These are phyloP conservation scores for Pseudocercospora musae DNA, from an alignment of 2,329 filamentous ascomycete genomes.

Conservation along the genomic window DNA sequence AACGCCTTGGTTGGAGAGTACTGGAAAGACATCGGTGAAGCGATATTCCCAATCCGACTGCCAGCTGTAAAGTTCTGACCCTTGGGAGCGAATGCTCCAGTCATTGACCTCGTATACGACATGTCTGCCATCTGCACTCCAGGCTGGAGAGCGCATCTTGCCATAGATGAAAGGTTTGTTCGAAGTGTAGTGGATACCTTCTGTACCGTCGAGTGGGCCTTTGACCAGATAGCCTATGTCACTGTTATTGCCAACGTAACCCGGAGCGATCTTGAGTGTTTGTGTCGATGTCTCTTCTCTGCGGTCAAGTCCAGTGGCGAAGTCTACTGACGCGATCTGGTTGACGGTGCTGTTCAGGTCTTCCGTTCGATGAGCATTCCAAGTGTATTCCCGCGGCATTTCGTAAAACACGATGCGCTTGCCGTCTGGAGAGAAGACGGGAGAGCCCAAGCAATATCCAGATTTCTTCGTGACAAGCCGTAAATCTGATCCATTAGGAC, in stretches of 20 bases:
- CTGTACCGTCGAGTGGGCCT: conserved; percentile 1
- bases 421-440: conserved; percentile 14
- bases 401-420: conserved; percentile 14
- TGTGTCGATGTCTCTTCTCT: conserved; percentile 6
- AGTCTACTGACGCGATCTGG: conserved; percentile 13
- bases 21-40: conserved; percentile 17
- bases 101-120: conserved; percentile 13
- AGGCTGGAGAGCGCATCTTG: conserved; percentile 10
- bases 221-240: conserved; percentile 15
- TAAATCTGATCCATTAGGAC: conserved; percentile 16
- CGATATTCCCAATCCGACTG: conserved; percentile 20
- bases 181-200: conserved; percentile 8
- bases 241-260: conserved; percentile 7
- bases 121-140: conserved; percentile 10
- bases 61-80: conserved; percentile 13
- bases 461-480: conserved; percentile 6
- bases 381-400: conserved; percentile 12
- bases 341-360: conserved; percentile 9
- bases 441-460: conserved; percentile 10
- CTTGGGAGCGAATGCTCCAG: conserved; percentile 8
- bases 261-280: conserved; percentile 11
- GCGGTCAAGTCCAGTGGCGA: conserved; percentile 11
- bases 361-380: conserved; percentile 14
- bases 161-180: background rate
- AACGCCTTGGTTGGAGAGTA: conserved; percentile 8